Base-by-base conservation (phyloP, 768 basidiomycete genomes). In the Podaxis sp. region DNA sequence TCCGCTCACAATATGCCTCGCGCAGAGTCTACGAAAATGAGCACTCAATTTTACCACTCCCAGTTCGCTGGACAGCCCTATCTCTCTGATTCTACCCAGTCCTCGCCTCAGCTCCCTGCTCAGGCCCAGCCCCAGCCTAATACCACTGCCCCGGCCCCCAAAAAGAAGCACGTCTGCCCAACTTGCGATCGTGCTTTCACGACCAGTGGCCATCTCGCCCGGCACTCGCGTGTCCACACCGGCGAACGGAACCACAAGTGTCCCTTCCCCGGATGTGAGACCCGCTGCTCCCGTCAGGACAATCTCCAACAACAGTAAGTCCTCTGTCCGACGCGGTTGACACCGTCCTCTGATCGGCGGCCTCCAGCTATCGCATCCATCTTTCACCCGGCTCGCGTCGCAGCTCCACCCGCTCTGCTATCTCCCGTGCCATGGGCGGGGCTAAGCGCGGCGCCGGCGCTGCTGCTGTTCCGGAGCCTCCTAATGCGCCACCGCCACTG, bases 251-350 rank as follows among this genome's bases (percentile, higher is more conserved):
- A 95, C 75, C 92, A 95, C 78, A 91, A 87, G 64, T 96, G 94
- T 70, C 94, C 95, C 38, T 96, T 93, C 77, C 94, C 95, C n/a
- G 94, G 93, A 24, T 96, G 94, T 73, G 92, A 95, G 68, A 95
- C 93, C 1, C 83, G 91, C 17, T 96, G 95, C 67, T 93, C 92
- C 11, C 80, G 94, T 38, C 93, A 95, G 74, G 95, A 96, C 68
- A 96, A 96, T 67, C 81, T 96, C 3, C 83, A 85, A 55, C 84
- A 85, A 66, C 84, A 85, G 84, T 84, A 58, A 68, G 82, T 80
- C 26, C 56, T 46, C 63, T n/a, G 5, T 42, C 51, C 52, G 51
- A 40, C 19, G 62, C 49, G 59, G 15, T 42, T 2, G 26, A 36
- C 15, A 22, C n/a, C 51, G 17, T 63, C 39, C 15, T 55, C 36